phyloP scores from a whole-genome alignment of 2,329 filamentous ascomycete genomes.

The Stylonectria norvegica region DNA sequence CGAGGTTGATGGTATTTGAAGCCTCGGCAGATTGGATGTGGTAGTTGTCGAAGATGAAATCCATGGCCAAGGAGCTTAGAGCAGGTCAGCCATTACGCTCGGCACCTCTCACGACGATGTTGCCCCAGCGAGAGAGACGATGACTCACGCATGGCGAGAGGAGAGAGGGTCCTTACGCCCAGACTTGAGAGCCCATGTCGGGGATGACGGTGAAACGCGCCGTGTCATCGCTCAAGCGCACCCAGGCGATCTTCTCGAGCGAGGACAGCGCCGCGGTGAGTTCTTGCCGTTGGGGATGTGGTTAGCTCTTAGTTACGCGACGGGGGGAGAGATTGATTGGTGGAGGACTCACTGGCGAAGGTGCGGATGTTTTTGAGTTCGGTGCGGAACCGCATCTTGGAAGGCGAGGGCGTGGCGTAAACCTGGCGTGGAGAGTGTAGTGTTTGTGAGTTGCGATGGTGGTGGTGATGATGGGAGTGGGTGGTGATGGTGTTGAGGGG shows the following conservation, averaged over 20 bases:
- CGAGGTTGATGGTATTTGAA: conserved; percentile 91
- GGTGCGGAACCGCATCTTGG: conserved; percentile 62
- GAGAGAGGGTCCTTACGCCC: conserved; percentile 63
- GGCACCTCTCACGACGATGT: too few relatives aligned
- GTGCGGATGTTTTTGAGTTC: conserved; percentile 64
- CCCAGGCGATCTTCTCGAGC: conserved; percentile 81
- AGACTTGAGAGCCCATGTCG: conserved; percentile 91
- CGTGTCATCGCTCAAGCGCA: conserved; percentile 81
- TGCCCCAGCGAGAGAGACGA: too few relatives aligned
- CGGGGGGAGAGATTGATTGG: neutral
- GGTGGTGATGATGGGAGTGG: conserved; percentile 3
- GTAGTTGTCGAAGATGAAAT: conserved; percentile 85
- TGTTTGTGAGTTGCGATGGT: neutral
- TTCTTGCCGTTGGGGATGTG: conserved; percentile 44
- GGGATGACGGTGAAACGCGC: conserved; percentile 95
- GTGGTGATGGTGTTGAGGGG: conserved; percentile 9
- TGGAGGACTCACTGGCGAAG: conserved; percentile 53
- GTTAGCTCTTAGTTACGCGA: conserved; percentile 5
- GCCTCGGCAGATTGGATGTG: conserved; percentile 78
- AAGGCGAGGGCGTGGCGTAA: neutral
- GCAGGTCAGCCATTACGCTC: conserved; percentile 12
- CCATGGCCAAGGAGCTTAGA: conserved; percentile 57
- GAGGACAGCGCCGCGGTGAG: conserved; percentile 62
- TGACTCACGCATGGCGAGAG: neutral
- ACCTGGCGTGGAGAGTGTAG: neutral